Base-by-base conservation (phyloP, 192 early-diverging fungal species). In the Mycoemilia scoparia region DNA sequence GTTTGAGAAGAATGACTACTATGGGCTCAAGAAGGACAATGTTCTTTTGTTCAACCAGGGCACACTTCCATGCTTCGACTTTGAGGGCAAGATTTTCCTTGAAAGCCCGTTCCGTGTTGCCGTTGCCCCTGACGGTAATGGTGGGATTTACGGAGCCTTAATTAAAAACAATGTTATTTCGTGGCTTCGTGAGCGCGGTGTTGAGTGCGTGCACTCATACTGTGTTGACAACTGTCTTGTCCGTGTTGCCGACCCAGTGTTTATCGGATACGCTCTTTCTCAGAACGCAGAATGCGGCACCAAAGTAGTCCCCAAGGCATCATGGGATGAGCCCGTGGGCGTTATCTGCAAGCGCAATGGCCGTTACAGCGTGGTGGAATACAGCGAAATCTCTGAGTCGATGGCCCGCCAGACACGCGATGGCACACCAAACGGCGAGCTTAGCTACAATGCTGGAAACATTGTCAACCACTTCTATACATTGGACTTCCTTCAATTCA, bases 401-500 rank as follows among this genome's bases (percentile, higher is more conserved):
- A 59, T 85, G 29, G 75, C 87, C 10, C 73, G 69, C 30, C 46
- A 51, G 40, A 70, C 67, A 34, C 71, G 83, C 29, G 41, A 64
- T 14, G 73, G 69, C 44, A 41, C 51, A 16, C 19, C 13, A 26
- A n/a, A n/a, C n/a, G 77, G 78, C 5, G 60, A 73, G 36, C 70
- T 98, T 21, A 57, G 68, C 1, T 92, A 82, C 66, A 79, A 80
- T 26, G 88, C 93, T 2, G 93, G 78, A 22, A 98, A 98, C 59
- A 92, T 98, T 70, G 87, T 79, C 57, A 98, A 93, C 69, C 93
- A 98, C 67, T 98, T 88, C 56, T 98, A 89, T 65, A 79, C 88
- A 15, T 60, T 73, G 18, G 90, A 71, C 34, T 98, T 98, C 52
- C 64, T 98, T 51, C 53, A 46, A 27, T 60, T 82, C 38, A 68